Evolutionary conservation across 768 basidiomycete genomes (phyloP).

Genomic region (Podaxis pistillaris): DNA sequence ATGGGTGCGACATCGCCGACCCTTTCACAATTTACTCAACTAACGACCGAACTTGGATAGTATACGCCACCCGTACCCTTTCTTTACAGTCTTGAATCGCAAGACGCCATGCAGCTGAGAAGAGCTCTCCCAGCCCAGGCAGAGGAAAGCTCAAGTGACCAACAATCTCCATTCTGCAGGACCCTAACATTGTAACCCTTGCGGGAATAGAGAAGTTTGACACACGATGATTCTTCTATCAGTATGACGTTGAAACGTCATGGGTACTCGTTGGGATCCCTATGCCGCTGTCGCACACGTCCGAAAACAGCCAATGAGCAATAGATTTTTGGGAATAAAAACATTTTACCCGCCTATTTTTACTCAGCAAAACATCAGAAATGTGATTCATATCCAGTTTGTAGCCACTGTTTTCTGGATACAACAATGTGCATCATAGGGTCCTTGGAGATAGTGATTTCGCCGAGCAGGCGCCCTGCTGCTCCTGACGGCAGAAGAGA

Average conservation of each 20-base stretch:
- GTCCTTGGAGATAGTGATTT: constrained; percentile 13
- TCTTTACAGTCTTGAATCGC: neutral
- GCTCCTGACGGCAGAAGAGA: neutral
- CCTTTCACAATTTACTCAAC: neutral
- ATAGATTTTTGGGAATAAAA: neutral
- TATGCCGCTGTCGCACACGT: neutral
- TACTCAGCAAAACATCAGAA: constrained; percentile 1
- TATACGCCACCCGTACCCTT: neutral
- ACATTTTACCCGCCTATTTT: constrained; percentile 1
- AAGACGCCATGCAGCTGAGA: neutral
- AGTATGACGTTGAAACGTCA: constrained; percentile 5
- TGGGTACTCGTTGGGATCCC: constrained; percentile 1
- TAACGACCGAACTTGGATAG: neutral
- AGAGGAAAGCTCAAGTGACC: neutral
- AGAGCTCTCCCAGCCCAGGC: neutral
- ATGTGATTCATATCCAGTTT: constrained; percentile 4
- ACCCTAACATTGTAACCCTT: constrained; percentile 7
- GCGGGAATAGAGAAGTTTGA: constrained; percentile 4
- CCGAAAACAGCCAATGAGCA: neutral
- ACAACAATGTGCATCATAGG: neutral
- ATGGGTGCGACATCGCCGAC: neutral
- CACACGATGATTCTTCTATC: constrained; percentile 16
- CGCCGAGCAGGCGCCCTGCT: neutral
- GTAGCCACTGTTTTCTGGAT: neutral
- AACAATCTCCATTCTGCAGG: constrained; percentile 6